Conservation (phyloP, 306 rosid species). For the Parietaria judaica region DNA sequence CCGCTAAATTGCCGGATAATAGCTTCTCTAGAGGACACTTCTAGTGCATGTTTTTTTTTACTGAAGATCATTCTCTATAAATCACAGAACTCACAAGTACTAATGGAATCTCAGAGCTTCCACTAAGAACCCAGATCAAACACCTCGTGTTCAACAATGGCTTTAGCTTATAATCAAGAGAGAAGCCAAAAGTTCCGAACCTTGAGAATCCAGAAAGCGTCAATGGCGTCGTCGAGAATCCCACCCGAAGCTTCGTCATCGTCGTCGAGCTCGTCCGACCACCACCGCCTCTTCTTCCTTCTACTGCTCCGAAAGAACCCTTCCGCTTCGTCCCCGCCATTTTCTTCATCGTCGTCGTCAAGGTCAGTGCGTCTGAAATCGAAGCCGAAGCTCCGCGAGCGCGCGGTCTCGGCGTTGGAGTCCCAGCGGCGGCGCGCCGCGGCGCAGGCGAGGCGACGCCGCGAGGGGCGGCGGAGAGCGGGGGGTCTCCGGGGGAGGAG, state of each 20-base stretch:
- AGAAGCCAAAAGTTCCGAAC: conserved; percentile 21
- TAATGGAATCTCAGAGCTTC: too few relatives aligned
- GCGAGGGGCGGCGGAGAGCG: conserved; percentile 9
- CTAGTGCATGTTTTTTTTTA: too few relatives aligned
- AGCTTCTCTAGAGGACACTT: too few relatives aligned
- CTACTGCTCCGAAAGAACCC: conserved; percentile 3
- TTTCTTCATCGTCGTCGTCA: conserved; percentile 16
- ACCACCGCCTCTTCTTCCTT: conserved; percentile 53
- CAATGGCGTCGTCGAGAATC: conserved; percentile 40
- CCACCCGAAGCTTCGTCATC: conserved; percentile 30
- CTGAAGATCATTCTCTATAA: too few relatives aligned
- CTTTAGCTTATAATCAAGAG: too few relatives aligned
- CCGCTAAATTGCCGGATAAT: too few relatives aligned
- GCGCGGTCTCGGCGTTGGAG: conserved; percentile 59
- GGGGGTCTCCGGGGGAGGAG: conserved; percentile 43
- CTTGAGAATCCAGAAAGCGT: conserved; percentile 73
- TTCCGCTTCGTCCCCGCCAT: conserved; percentile 20
- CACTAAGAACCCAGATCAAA: too few relatives aligned
- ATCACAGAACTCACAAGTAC: too few relatives aligned
- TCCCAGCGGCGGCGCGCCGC: conserved; percentile 65
- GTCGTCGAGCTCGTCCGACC: conserved; percentile 62
- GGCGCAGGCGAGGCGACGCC: conserved; percentile 32
- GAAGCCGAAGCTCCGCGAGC: conserved; percentile 42
- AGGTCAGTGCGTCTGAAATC: conserved; percentile 22
- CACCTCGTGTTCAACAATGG: too few relatives aligned